Conservation (phyloP, 257 asterid genomes). For the Knoxia roxburghii region DNA sequence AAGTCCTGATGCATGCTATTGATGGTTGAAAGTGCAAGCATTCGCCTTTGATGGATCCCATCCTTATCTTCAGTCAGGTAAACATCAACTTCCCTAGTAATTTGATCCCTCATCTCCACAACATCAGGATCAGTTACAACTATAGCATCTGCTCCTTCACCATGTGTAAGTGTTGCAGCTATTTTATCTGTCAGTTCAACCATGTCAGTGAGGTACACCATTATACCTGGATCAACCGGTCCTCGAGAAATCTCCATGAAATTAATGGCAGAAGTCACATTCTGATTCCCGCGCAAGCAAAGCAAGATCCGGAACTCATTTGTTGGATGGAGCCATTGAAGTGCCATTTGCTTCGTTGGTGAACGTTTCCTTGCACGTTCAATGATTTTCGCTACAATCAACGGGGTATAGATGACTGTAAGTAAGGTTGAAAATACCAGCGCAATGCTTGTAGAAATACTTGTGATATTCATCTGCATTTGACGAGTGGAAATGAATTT, state of each 20-base stretch:
- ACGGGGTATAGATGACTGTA: constrained; percentile 62
- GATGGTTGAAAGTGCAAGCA: constrained; percentile 73
- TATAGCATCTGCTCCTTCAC: constrained; percentile 39
- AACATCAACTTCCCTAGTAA: constrained; percentile 31
- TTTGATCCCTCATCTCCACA: constrained; percentile 56
- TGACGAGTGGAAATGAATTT: not conserved
- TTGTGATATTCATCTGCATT: constrained; percentile 55
- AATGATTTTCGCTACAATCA: constrained; percentile 60
- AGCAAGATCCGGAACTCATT: constrained; percentile 58
- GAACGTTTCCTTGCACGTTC: constrained; percentile 73
- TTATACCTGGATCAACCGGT: constrained; percentile 56
- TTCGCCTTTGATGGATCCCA: constrained; percentile 47
- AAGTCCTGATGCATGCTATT: constrained; percentile 77
- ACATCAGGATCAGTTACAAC: constrained; percentile 60
- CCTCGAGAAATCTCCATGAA: constrained; percentile 73
- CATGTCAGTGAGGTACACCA: constrained; percentile 70
- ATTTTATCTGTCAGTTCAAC: constrained; percentile 65
- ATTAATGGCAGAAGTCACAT: constrained; percentile 44
- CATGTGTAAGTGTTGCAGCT: constrained; percentile 60
- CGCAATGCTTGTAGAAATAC: constrained; percentile 47
- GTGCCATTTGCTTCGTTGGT: constrained; percentile 78
- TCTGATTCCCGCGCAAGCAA: constrained; percentile 55
- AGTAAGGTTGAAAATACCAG: constrained; percentile 55
- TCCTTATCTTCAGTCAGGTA: constrained; percentile 44
- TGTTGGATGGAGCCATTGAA: constrained; percentile 59